phyloP scores from a whole-genome alignment of 2,329 filamentous ascomycete species.

The Apiospora arundinis region DNA sequence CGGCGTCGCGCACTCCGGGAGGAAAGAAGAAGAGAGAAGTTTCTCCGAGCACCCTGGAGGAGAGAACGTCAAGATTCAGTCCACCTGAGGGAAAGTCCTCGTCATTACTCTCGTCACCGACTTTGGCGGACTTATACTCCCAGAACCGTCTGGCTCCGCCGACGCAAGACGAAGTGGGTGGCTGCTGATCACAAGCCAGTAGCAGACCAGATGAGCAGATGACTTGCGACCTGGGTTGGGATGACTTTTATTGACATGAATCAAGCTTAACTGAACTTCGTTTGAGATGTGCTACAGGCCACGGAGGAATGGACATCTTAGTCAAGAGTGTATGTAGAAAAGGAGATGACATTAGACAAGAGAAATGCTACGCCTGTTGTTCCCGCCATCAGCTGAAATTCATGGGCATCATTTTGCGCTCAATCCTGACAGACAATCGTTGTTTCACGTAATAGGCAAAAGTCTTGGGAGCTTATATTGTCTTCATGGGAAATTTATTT shows the following conservation, averaged over 20 bases:
- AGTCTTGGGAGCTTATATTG: background rate
- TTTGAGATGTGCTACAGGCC: background rate
- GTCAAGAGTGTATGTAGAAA: background rate
- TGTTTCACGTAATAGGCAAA: background rate
- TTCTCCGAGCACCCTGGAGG: background rate
- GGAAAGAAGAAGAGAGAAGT: background rate
- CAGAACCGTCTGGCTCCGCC: background rate
- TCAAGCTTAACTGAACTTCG: background rate
- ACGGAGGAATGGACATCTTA: background rate
- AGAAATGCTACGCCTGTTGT: no score
- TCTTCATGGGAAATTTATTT: background rate
- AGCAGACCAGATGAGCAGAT: background rate
- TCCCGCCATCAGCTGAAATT: no score
- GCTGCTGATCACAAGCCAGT: background rate
- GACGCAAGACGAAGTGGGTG: background rate
- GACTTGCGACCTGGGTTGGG: background rate
- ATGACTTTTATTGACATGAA: background rate
- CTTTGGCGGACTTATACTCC: background rate
- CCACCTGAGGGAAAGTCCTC: background rate
- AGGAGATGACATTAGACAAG: background rate
- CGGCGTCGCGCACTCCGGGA: background rate
- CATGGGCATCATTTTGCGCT: no score
- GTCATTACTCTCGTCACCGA: background rate
- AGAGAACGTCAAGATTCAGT: background rate
- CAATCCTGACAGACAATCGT: background rate